Evolutionary conservation across 2,329 filamentous ascomycete genomes (phyloP).

Genomic region (Calcarisporium arbuscula): DNA sequence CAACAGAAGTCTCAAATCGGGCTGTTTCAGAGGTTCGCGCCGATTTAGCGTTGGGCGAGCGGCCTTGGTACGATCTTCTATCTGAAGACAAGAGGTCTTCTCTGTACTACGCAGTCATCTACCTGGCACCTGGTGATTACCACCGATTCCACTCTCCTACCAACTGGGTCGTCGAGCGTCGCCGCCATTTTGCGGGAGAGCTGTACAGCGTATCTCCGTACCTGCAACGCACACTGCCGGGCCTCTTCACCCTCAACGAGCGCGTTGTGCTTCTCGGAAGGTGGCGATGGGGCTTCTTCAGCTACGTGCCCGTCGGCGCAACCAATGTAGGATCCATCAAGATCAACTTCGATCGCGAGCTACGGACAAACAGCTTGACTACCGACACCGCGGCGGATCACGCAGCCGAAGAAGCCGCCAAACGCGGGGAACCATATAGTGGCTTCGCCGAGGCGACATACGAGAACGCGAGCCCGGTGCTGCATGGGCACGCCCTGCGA

Average conservation of each 20-base stretch:
- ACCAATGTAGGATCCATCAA: slow-evolving; percentile 97
- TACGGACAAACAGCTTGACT: slow-evolving; percentile 84
- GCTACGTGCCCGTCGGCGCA: slow-evolving; percentile 88
- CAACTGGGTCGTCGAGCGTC: slow-evolving; percentile 88
- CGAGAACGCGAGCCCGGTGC: slow-evolving; percentile 64
- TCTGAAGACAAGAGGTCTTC: slow-evolving; percentile 58
- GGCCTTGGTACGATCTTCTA: slow-evolving; percentile 65
- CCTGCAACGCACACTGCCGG: slow-evolving; percentile 83
- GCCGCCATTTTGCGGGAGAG: slow-evolving; percentile 96
- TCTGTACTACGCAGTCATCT: slow-evolving; percentile 91
- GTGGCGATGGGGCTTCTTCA: slow-evolving; percentile 98
- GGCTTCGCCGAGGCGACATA: slow-evolving; percentile 94
- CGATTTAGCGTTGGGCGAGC: slow-evolving; percentile 68
- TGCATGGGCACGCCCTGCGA: slow-evolving; percentile 76
- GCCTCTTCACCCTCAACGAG: slow-evolving; percentile 94
- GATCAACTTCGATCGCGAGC: slow-evolving; percentile 92
- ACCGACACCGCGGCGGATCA: slow-evolving; percentile 89
- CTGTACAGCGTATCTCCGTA: slow-evolving; percentile 94
- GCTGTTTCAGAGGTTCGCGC: slow-evolving; percentile 79
- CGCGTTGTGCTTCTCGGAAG: slow-evolving; percentile 86
- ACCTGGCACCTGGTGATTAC: slow-evolving; percentile 95
- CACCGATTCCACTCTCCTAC: slow-evolving; percentile 96
- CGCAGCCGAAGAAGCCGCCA: slow-evolving; percentile 72
- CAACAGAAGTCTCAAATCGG: slow-evolving; percentile 54
- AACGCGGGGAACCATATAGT: slow-evolving; percentile 73